Evolutionary conservation across 1,139 yeast species (phyloP).

Genomic region (Taphrina pruni): DNA sequence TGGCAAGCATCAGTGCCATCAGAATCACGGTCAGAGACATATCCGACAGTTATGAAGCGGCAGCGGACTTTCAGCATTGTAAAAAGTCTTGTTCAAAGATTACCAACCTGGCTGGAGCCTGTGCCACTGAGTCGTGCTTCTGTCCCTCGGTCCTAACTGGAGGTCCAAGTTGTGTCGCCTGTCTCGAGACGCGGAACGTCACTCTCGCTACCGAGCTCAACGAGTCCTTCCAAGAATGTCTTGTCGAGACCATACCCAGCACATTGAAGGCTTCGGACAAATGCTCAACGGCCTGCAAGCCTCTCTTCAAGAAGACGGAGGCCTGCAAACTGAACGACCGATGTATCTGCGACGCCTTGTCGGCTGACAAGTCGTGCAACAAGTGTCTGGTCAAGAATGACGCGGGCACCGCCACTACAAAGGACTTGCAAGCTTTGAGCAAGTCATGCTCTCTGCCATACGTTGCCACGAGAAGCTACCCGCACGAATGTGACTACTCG

Average conservation of each 20-base stretch:
- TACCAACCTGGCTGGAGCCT: no score
- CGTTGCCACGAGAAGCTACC: not conserved
- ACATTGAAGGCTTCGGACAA: not conserved
- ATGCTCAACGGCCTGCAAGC: not conserved
- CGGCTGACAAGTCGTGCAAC: not conserved
- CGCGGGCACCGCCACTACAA: not conserved
- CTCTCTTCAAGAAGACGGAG: not conserved
- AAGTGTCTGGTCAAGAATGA: not conserved
- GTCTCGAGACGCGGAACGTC: not conserved
- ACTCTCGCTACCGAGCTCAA: not conserved
- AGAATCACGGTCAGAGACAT: no score
- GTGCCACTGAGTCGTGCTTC: no score
- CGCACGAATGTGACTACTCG: no score
- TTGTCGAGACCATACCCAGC: not conserved
- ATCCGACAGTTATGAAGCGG: no score
- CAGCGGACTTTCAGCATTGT: no score
- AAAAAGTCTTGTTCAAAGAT: no score
- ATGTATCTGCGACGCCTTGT: not conserved
- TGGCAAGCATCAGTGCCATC: no score
- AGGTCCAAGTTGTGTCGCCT: not conserved
- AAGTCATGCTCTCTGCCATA: not conserved
- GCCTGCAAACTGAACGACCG: not conserved
- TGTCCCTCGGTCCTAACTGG: not conserved
- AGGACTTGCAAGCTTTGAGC: not conserved
- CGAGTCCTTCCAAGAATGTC: not conserved